Evolutionary conservation across 768 basidiomycete species (phyloP), one percentile per base, ranked within the genome.

Genomic region (Pulveroboletus sp.): DNA sequence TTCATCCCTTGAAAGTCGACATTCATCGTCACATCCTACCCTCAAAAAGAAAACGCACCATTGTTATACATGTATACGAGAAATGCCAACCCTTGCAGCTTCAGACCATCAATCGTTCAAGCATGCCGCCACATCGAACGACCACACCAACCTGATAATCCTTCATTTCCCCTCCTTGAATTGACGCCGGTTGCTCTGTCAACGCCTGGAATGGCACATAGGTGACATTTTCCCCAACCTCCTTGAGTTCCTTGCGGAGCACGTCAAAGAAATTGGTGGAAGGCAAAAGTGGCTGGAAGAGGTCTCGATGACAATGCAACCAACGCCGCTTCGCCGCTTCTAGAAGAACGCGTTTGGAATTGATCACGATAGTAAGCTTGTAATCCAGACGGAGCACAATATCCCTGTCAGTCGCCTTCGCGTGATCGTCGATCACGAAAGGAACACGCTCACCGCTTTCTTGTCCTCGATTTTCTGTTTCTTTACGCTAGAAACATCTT

Each of bases 61-160:
- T 88, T 89, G 23, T 79, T 75, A 61, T 83, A 81, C 78, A 86
- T 79, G 57, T 75, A 73, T 14, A 78, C 78, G 36, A 88, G 74
- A 63, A 78, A 87, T 10, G 82, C 79, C 34, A 88, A 68, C 2
- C 86, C 86, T 47, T 76, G 74, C 34, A 86, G 70, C 79, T 78
- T 5, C 4, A 30, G 20, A 16, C 2, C 16, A 19, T 63, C 19
- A 55, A 47, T 11, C 13, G 5, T 5, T 7, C 14, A 12, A 24
- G 6, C 3, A 22, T 20, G n/a, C 6, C 45, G 2, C 56, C 39
- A 31, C 40, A 38, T n/a, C 14, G 9, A 34, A 30, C 13, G 20
- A 27, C 11, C 12, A 54, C 68, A 6, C 47, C 9, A 32, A 78
- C 79, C 73, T 89, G 86, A 65, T 88, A 88, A 45, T 82, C 82